Evolutionary conservation across 352 stramenopile genomes (phyloP).

Genomic region (Phytophthora citricola): DNA sequence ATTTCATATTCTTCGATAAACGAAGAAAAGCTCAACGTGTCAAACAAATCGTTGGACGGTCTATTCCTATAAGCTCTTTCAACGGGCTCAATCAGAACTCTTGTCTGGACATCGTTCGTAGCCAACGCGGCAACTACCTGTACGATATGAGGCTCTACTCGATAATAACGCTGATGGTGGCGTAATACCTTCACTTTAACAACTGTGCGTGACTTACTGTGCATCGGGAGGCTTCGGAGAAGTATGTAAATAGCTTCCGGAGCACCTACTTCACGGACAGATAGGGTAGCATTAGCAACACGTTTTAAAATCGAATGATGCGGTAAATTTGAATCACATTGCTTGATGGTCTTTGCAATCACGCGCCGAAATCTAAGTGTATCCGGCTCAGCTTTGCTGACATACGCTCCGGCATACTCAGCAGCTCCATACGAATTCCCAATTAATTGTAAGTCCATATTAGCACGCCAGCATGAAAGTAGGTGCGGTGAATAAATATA

Average conservation of each 20-base stretch:
- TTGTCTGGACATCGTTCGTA: no score
- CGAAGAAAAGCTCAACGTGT: slow-evolving; percentile 4
- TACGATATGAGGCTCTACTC: background rate
- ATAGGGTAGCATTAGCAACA: background rate
- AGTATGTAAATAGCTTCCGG: slow-evolving; percentile 5
- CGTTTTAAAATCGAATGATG: slow-evolving; percentile 1
- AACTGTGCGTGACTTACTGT: slow-evolving; percentile 10
- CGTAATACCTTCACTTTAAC: slow-evolving; percentile 9
- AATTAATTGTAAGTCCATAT: slow-evolving; percentile 41
- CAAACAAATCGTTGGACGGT: background rate
- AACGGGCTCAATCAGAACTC: slow-evolving; percentile 3
- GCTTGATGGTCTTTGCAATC: slow-evolving; percentile 18
- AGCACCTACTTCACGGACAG: slow-evolving; percentile 4
- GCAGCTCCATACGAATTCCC: slow-evolving; percentile 33
- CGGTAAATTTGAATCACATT: slow-evolving; percentile 1
- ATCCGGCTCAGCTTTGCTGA: slow-evolving; percentile 23
- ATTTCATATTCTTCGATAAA: slow-evolving; percentile 9
- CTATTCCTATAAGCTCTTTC: slow-evolving; percentile 8
- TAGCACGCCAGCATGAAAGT: slow-evolving; percentile 20
- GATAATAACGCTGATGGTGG: slow-evolving; percentile 6
- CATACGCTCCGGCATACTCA: slow-evolving; percentile 34
- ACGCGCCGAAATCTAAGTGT: slow-evolving; percentile 3
- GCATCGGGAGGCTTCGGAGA: background rate
- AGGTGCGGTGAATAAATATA: slow-evolving; percentile 15
- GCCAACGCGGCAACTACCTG: no score